Evolutionary conservation across 768 basidiomycete genomes (phyloP).

Genomic region (Amanita thiersii): DNA sequence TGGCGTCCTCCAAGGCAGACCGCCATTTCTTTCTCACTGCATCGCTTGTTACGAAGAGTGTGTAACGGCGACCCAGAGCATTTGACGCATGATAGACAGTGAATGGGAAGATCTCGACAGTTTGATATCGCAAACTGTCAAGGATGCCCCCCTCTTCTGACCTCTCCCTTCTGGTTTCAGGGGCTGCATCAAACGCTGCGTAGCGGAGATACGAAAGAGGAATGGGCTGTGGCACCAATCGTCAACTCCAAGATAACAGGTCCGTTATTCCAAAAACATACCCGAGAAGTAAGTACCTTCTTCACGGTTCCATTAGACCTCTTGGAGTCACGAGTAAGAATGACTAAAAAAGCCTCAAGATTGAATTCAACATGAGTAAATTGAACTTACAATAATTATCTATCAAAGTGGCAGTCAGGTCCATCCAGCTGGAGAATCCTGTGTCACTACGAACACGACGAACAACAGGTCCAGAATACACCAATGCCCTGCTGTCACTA

Average conservation of each 20-base stretch:
- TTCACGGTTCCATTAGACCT: constrained; percentile 36
- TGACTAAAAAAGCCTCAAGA: constrained; percentile 31
- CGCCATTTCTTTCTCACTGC: constrained; percentile 55
- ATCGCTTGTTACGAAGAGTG: constrained; percentile 58
- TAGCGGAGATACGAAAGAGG: constrained; percentile 73
- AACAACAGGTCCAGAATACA: constrained; percentile 57
- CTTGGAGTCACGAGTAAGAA: constrained; percentile 57
- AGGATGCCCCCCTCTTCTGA: constrained; percentile 50
- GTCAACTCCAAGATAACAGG: constrained; percentile 3
- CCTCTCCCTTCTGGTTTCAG: constrained; percentile 59
- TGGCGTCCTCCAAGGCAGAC: constrained; percentile 48
- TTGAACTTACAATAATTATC: constrained; percentile 65
- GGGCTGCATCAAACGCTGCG: constrained; percentile 48
- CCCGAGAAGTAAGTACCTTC: constrained; percentile 57
- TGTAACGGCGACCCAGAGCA: constrained; percentile 54
- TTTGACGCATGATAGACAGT: constrained; percentile 65
- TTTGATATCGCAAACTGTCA: constrained; percentile 44
- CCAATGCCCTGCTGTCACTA: constrained; percentile 64
- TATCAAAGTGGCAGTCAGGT: constrained; percentile 56
- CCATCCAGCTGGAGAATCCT: constrained; percentile 64
- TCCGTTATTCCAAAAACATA: constrained; percentile 24
- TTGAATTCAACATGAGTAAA: neutral
- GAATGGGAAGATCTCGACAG: constrained; percentile 63
- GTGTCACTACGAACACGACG: constrained; percentile 57
- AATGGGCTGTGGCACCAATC: constrained; percentile 48